These are phyloP conservation scores for Huntiella savannae DNA, from an alignment of 2,329 filamentous ascomycete species.

Conservation along the genomic window DNA sequence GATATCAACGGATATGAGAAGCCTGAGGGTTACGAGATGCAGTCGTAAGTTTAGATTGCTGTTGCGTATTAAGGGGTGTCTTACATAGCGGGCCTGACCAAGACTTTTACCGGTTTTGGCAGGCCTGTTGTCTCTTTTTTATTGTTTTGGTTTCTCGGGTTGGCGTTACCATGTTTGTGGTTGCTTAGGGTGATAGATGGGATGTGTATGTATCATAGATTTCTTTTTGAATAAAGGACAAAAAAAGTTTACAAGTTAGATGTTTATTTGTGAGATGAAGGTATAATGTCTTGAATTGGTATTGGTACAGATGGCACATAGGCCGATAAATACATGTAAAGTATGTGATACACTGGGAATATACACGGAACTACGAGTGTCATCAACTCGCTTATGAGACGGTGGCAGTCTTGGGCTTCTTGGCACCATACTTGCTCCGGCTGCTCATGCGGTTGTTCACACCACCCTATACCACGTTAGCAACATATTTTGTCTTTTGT, in stretches of 20 bases:
- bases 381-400: constrained; percentile 21
- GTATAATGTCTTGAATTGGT: too few species aligned
- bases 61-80: neutral
- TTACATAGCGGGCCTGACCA: neutral
- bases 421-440: constrained; percentile 92
- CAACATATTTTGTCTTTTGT: neutral
- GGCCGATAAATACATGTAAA: too few species aligned
- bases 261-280: too few species aligned
- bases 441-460: constrained; percentile 68
- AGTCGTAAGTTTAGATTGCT: constrained; percentile 25
- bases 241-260: neutral
- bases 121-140: neutral
- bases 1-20: constrained; percentile 65
- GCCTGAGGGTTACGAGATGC: constrained; percentile 66
- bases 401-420: constrained; percentile 81
- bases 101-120: too few species aligned
- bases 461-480: constrained; percentile 45
- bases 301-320: too few species aligned
- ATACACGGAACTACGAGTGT: too few species aligned
- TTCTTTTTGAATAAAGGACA: neutral
- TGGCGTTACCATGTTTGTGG: constrained; percentile 9
- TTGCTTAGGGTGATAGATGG: neutral
- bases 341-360: too few species aligned
- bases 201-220: constrained; percentile 5
- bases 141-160: constrained; percentile 7